Conservation (phyloP, 176 grass and related monocot species). For the Oryza coarctata region DNA sequence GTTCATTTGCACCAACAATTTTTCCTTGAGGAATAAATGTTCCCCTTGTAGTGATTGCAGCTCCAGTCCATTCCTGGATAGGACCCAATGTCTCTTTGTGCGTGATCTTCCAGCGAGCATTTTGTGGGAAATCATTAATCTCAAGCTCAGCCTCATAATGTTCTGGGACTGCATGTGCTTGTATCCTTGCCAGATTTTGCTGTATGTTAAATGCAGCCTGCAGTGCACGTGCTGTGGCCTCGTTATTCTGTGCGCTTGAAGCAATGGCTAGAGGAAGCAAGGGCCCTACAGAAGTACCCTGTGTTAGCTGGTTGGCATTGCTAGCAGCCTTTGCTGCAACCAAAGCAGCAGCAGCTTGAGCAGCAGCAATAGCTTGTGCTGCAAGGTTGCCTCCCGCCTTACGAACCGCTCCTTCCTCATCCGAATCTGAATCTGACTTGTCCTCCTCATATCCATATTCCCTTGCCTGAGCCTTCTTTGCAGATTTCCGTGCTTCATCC, state of each 20-base stretch:
- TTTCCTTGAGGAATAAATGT: conserved; percentile 79
- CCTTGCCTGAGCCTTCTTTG: conserved; percentile 87
- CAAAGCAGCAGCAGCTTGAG: conserved; percentile 68
- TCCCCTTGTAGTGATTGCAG: conserved; percentile 83
- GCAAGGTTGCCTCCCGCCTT: conserved; percentile 74
- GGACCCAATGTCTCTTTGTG: conserved; percentile 93
- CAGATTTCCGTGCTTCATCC: conserved; percentile 83
- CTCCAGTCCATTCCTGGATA: conserved; percentile 91
- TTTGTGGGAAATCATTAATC: conserved; percentile 93
- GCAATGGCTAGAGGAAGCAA: conserved; percentile 56
- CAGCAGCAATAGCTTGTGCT: conserved; percentile 60
- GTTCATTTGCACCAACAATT: conserved; percentile 76
- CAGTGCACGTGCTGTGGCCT: conserved; percentile 82
- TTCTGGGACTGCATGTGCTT: conserved; percentile 84
- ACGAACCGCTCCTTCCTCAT: conserved; percentile 72
- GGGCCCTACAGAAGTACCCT: conserved; percentile 30
- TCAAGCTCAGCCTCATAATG: conserved; percentile 98
- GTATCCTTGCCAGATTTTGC: conserved; percentile 88
- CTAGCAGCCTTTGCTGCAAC: conserved; percentile 61
- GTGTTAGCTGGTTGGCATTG: conserved; percentile 44
- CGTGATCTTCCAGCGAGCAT: conserved; percentile 93
- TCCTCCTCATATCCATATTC: conserved; percentile 96
- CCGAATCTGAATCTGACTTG: conserved; percentile 93
- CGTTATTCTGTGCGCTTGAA: conserved; percentile 53
- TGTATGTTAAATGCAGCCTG: conserved; percentile 84